These are phyloP conservation scores for Penicillium griseofulvum DNA, from an alignment of 2,329 filamentous ascomycete species.

Conservation along the genomic window DNA sequence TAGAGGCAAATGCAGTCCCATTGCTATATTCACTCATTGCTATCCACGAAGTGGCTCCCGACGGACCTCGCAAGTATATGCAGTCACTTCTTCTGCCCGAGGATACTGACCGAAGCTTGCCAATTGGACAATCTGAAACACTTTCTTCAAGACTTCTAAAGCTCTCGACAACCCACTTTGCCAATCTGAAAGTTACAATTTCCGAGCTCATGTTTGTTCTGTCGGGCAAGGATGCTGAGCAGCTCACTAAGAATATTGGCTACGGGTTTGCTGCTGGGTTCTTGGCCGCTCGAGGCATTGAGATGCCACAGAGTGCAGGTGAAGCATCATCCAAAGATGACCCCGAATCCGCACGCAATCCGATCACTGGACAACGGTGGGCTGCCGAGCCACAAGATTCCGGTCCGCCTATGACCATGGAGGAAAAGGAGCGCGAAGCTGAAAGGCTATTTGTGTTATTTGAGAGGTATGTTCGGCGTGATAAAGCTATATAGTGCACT, in stretches of 20 bases:
- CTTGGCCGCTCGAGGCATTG: constrained; percentile 77
- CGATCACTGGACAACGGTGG: constrained; percentile 79
- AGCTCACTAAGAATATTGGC: constrained; percentile 85
- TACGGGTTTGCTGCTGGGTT: constrained; percentile 94
- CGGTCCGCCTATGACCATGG: constrained; percentile 74
- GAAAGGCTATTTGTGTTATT: constrained; percentile 88
- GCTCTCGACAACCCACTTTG: constrained; percentile 72
- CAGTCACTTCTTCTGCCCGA: constrained; percentile 70
- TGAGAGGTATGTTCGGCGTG: constrained; percentile 61
- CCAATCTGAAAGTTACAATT: constrained; percentile 70
- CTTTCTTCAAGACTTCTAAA: constrained; percentile 74
- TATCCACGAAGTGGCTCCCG: constrained; percentile 68
- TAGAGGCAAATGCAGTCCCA: constrained; percentile 69
- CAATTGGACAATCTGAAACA: constrained; percentile 72
- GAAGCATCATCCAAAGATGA: constrained; percentile 47
- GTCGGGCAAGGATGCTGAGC: constrained; percentile 73
- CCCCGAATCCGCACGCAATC: constrained; percentile 59
- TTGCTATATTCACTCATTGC: constrained; percentile 71
- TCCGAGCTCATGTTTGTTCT: constrained; percentile 82
- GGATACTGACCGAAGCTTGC: constrained; percentile 69
- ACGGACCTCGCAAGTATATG: constrained; percentile 61
- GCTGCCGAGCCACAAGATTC: constrained; percentile 63
- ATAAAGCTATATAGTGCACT: neutral
- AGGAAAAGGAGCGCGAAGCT: constrained; percentile 89
- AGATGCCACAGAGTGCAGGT: constrained; percentile 66